Base-by-base conservation (phyloP, 2,329 filamentous ascomycete genomes). In the Clonostachys sp. region DNA sequence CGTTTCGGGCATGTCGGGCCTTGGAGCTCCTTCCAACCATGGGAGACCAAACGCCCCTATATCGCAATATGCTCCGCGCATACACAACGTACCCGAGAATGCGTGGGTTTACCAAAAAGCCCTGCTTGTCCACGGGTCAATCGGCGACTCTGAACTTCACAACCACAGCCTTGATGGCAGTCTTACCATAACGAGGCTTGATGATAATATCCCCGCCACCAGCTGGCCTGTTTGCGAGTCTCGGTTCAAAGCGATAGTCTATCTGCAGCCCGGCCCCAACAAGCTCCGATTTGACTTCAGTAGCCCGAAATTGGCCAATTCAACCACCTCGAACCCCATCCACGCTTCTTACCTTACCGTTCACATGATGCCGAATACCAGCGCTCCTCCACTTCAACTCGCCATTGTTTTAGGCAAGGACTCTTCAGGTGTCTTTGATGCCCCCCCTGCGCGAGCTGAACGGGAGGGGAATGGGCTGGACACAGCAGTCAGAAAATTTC, bases 221-320 rank as follows among this genome's bases (percentile, higher is more conserved):
- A 78, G 76, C 55, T 97, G 92, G 91, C 92, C 91, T 2, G 92
- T 96, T 12, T 86, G 77, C 61, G 86, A 90, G 53, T 95, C 89
- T 4, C 84, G 91, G 64, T 97, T 96, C 77, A 97, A 97, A 70
- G 87, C 87, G 6, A 74, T 97, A 33, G 78, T 96, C 10, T 90
- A 96, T 65, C 80, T 99, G n/a, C 83, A 87, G 53, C 91, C 94
- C 5, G 94, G 94, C 1, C 88, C 89, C 47, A 99, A 99, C 66
- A 84, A 82, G 55, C 69, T 97, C 33, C 86, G 89, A 20, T 86
- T 97, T 55, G 92, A 96, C 61, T 97, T 96, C 62, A 78, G 78
- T 42, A 94, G 87, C 34, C 87, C 89, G 5, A 95, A 94, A 64
- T 74, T 94, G 33, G 83, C 86, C 17, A 82, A 87, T 49, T 82